Evolutionary conservation across 768 basidiomycete genomes (phyloP).

Genomic region (Nidularia sp.): DNA sequence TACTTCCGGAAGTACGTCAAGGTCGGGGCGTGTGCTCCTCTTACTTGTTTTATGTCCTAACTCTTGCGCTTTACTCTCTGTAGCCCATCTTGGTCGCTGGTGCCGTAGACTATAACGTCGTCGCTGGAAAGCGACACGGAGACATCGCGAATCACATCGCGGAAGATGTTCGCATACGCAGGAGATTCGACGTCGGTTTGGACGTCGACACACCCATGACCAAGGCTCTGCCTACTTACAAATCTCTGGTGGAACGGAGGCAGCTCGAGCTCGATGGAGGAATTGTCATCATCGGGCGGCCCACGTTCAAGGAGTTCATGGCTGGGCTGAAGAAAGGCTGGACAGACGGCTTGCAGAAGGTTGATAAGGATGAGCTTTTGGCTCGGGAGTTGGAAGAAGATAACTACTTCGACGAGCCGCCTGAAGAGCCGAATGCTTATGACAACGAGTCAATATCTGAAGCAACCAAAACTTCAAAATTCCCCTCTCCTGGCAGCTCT

Average conservation of each 20-base stretch:
- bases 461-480: conserved; percentile 17
- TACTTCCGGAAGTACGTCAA: conserved; percentile 98
- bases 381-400: conserved; percentile 66
- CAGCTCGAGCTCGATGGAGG: conserved; percentile 76
- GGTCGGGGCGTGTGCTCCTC: conserved; percentile 42
- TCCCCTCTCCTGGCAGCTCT: conserved; percentile 16
- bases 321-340: conserved; percentile 82
- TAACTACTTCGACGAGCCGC: conserved; percentile 71
- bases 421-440: conserved; percentile 12
- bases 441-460: conserved; percentile 9
- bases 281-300: conserved; percentile 79
- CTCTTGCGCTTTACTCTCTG: not conserved
- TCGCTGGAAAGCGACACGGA: conserved; percentile 79
- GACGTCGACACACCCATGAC: conserved; percentile 41
- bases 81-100: conserved; percentile 94
- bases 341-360: conserved; percentile 63
- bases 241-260: conserved; percentile 45
- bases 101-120: conserved; percentile 87
- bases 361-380: conserved; percentile 71
- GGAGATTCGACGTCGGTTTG: conserved; percentile 64
- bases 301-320: conserved; percentile 94
- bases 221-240: conserved; percentile 49
- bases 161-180: conserved; percentile 64
- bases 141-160: conserved; percentile 78
- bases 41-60: not conserved